Evolutionary conservation across 192 early-diverging fungal genomes (phyloP).

Genomic region (Spinellus fusiger): DNA sequence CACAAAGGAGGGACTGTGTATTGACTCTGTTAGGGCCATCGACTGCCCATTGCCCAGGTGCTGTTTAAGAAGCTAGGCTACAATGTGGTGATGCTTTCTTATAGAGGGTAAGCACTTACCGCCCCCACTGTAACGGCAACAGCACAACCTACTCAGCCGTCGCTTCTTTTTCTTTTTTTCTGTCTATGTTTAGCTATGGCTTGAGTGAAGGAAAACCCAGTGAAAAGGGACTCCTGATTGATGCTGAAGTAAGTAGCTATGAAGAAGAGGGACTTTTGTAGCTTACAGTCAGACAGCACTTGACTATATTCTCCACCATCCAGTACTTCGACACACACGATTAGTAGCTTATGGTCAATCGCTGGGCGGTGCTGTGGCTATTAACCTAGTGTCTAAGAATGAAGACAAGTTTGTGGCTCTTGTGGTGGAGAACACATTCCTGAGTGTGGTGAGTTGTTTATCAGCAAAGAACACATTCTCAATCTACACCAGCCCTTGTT

Average conservation of each 20-base stretch:
- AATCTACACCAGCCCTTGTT: conserved; percentile 59
- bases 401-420: conserved; percentile 72
- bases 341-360: conserved; percentile 93
- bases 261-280: background rate
- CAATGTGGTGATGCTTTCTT: conserved; percentile 96
- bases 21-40: conserved; percentile 61
- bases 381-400: conserved; percentile 75
- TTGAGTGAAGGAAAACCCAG: conserved; percentile 53
- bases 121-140: too few species aligned
- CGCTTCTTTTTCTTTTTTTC: background rate
- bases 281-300: conserved; percentile 64
- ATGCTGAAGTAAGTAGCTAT: conserved; percentile 61
- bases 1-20: background rate
- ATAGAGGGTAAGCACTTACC: conserved; percentile 92
- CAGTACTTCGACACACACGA: conserved; percentile 67
- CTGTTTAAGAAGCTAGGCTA: conserved; percentile 62
- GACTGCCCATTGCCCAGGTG: conserved; percentile 82
- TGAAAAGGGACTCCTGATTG: conserved; percentile 84
- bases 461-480: background rate
- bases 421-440: conserved; percentile 94
- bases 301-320: conserved; percentile 78
- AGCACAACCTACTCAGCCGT: background rate
- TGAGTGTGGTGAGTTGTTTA: conserved; percentile 61
- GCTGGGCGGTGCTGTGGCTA: conserved; percentile 94
- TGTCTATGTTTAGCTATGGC: conserved; percentile 12